phyloP scores from a whole-genome alignment of 2,329 filamentous ascomycete species.

The Emmonsia crescens region DNA sequence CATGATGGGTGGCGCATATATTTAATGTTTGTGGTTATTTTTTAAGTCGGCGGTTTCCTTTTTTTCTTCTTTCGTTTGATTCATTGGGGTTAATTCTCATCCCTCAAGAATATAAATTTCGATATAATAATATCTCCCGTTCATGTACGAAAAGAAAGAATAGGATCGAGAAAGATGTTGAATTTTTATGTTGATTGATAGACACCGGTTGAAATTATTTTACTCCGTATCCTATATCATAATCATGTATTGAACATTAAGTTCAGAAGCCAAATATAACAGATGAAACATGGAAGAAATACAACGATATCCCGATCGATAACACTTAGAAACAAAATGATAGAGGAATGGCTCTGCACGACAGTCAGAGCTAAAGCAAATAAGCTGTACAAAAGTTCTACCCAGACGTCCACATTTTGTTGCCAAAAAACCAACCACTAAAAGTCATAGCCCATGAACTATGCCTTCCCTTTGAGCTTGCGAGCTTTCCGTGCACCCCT shows the following conservation, averaged over 20 bases:
- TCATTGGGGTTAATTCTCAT: no score
- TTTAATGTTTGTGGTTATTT: neutral
- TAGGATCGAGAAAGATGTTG: no score
- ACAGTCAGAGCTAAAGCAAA: neutral
- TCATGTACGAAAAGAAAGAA: no score
- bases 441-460: neutral
- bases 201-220: neutral
- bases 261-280: neutral
- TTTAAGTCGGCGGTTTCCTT: no score
- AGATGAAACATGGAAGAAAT: neutral
- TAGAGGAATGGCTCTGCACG: neutral
- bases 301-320: neutral
- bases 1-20: neutral
- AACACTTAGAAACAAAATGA: neutral
- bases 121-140: no score
- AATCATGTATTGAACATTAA: neutral
- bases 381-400: neutral
- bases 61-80: no score
- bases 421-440: neutral
- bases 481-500: slow-evolving; percentile 27
- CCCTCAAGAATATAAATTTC: no score
- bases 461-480: slow-evolving; percentile 9
- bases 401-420: neutral
- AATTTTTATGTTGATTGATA: neutral
- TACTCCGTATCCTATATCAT: neutral